Evolutionary conservation across 768 basidiomycete species (phyloP).

Genomic region (Austroboletus eburneus): DNA sequence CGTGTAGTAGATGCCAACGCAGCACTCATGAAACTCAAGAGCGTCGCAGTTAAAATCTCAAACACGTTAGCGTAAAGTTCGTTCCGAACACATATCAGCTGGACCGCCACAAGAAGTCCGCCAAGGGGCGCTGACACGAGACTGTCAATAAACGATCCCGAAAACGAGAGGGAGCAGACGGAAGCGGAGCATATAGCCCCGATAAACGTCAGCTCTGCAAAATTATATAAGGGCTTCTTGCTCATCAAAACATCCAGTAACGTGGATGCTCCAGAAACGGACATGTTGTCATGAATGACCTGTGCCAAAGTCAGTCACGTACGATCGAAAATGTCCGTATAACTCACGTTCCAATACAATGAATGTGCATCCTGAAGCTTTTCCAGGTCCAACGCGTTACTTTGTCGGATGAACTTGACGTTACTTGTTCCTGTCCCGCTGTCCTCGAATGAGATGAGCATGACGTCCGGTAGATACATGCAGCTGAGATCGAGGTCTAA

Average conservation of each 20-base stretch:
- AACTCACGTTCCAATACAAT: constrained; percentile 67
- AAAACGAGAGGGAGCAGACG: constrained; percentile 55
- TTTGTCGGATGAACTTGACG: constrained; percentile 74
- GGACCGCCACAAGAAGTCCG: constrained; percentile 65
- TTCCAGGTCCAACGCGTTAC: constrained; percentile 66
- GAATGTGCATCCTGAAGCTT: constrained; percentile 69
- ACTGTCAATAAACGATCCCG: background rate
- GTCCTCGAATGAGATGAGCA: constrained; percentile 83
- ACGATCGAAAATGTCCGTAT: background rate
- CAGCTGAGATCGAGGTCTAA: constrained; percentile 71
- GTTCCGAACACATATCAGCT: constrained; percentile 66
- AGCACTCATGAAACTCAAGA: constrained; percentile 76
- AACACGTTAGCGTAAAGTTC: constrained; percentile 80
- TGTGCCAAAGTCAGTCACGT: constrained; percentile 20
- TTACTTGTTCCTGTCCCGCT: constrained; percentile 73
- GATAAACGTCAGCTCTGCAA: constrained; percentile 59
- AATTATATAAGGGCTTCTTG: constrained; percentile 53
- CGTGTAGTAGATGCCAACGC: constrained; percentile 62
- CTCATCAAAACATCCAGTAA: constrained; percentile 74
- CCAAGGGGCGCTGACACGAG: constrained; percentile 32
- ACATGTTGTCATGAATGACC: constrained; percentile 79
- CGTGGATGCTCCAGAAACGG: constrained; percentile 66
- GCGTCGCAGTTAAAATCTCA: constrained; percentile 75
- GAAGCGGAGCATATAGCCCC: constrained; percentile 75
- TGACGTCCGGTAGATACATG: constrained; percentile 71